A percentile compares a stretch with the other conserved stretches of the same genome.
phyloP scores from a whole-genome alignment of 192 early-diverging fungal genomes.

The Backusella tuberculispora region DNA sequence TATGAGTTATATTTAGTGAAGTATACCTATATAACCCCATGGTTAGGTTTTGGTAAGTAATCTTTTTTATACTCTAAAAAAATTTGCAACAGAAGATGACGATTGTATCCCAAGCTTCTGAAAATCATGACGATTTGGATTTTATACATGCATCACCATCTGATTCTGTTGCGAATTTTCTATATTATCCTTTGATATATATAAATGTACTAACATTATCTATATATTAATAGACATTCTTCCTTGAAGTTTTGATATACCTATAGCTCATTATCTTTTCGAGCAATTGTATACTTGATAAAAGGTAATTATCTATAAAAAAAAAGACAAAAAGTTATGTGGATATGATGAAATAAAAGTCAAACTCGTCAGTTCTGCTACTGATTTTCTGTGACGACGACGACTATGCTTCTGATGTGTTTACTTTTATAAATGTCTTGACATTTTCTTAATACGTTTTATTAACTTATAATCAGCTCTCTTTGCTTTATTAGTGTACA shows the following conservation, averaged over 20 bases:
- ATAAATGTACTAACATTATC: background rate
- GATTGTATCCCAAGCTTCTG: conserved; percentile 28
- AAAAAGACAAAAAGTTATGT: background rate
- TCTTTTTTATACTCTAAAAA: background rate
- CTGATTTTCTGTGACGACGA: conserved; percentile 25
- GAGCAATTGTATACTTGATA: background rate
- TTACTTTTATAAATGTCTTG: background rate
- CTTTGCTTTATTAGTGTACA: background rate
- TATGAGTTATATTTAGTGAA: background rate
- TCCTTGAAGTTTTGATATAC: background rate
- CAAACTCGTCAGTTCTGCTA: conserved; percentile 32
- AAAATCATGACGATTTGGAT: conserved; percentile 29
- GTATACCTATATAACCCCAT: no score
- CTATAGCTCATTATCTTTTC: background rate
- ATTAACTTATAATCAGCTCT: background rate
- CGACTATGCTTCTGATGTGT: conserved; percentile 5
- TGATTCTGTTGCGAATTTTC: conserved; percentile 17
- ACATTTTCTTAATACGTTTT: background rate
- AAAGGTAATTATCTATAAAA: background rate
- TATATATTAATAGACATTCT: background rate
- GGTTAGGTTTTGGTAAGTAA: conserved; percentile 5
- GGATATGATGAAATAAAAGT: conserved; percentile 28
- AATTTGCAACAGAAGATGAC: conserved; percentile 21
- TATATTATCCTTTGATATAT: background rate
- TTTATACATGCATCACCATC: conserved; percentile 35